Conservation (phyloP, 345 rosid species). For the Rhodomyrtus tomentosa region DNA sequence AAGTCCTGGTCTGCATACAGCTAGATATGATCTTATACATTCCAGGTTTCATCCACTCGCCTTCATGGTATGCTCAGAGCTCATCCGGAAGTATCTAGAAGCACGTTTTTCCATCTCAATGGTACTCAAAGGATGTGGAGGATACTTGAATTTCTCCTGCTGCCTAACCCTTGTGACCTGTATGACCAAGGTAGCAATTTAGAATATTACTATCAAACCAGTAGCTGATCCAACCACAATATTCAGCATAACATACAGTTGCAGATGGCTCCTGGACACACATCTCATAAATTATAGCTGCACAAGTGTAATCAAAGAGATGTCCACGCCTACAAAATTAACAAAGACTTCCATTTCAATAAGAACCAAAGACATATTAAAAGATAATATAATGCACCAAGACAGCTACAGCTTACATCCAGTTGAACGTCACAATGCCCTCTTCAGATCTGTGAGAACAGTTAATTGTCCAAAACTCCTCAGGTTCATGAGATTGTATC, state of each 20-base stretch:
- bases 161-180: conserved; percentile 80
- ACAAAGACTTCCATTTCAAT: conserved; percentile 1
- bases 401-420: conserved; percentile 49
- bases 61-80: conserved; percentile 97
- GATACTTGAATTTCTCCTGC: conserved; percentile 68
- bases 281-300: conserved; percentile 83
- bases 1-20: neutral
- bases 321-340: conserved; percentile 76
- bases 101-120: conserved; percentile 97
- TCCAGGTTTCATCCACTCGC: conserved; percentile 13
- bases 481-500: conserved; percentile 90
- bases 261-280: conserved; percentile 83
- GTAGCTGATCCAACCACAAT: neutral
- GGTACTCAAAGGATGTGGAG: conserved; percentile 93
- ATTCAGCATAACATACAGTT: conserved; percentile 44
- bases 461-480: conserved; percentile 87
- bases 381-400: neutral
- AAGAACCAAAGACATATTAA: neutral
- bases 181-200: neutral
- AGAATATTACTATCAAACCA: neutral
- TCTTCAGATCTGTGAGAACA: conserved; percentile 78
- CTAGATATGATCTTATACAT: neutral
- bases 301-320: conserved; percentile 75
- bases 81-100: conserved; percentile 85
- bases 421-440: conserved; percentile 65